phyloP scores from a whole-genome alignment of 2,329 filamentous ascomycete genomes.

The Nemania bipapillata region DNA sequence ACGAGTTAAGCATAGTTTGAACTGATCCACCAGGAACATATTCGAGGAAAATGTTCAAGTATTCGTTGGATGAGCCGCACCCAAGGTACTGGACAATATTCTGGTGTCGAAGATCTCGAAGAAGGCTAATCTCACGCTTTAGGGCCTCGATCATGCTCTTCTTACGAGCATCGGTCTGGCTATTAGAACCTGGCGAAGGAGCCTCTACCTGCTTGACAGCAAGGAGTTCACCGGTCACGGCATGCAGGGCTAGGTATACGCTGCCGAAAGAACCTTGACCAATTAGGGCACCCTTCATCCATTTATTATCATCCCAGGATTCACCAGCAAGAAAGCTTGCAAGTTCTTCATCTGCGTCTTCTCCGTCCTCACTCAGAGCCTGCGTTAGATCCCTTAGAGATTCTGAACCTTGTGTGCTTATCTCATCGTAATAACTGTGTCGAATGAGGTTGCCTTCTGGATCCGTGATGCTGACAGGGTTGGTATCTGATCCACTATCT shows the following conservation, averaged over 20 bases:
- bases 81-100: conserved; percentile 99
- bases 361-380: conserved; percentile 87
- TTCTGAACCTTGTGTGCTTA: conserved; percentile 74
- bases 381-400: conserved; percentile 86
- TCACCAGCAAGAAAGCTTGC: conserved; percentile 90
- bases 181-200: conserved; percentile 79
- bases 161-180: conserved; percentile 87
- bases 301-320: conserved; percentile 96
- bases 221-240: conserved; percentile 95
- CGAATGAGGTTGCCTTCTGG: conserved; percentile 74
- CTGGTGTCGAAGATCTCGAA: conserved; percentile 91
- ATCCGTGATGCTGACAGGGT: conserved; percentile 78
- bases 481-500: conserved; percentile 77
- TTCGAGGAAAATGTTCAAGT: conserved; percentile 99
- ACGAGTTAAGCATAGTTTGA: conserved; percentile 98
- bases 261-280: conserved; percentile 96
- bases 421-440: conserved; percentile 87
- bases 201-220: conserved; percentile 98
- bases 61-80: conserved; percentile 87
- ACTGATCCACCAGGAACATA: conserved; percentile 98
- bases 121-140: conserved; percentile 93
- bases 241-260: conserved; percentile 93
- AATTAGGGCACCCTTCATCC: conserved; percentile 99
- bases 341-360: conserved; percentile 89
- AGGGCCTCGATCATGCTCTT: conserved; percentile 98